Base-by-base conservation (phyloP, 140 eudicot species). In the Anethum foeniculum region DNA sequence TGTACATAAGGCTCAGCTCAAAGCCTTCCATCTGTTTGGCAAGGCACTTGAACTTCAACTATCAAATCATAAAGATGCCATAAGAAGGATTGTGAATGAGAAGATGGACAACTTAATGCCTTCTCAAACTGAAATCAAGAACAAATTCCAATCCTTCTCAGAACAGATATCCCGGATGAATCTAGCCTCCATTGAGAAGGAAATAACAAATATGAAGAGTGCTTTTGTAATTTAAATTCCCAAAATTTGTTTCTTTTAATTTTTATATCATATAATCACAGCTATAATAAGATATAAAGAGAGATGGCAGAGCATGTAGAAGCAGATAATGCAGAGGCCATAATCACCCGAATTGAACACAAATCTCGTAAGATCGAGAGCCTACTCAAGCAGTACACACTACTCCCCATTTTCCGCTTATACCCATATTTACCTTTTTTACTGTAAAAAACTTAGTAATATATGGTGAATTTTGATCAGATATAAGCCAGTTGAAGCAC, bases 271-370 rank as follows among this genome's bases (percentile, higher is more conserved):
- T 14, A 30, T 67, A 32, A 14, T 14, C 21, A 67, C 39, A 14
- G n/a, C n/a, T 30, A 12, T 67, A 67, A 65, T 13, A 28, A 15
- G 3, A 32, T 30, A n/a, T 67, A 67, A 10, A 78, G 38, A 58
- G 51, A 56, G 49, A 79, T 79, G 82, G 77, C 68, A 76, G 92
- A 75, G 14, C 91, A 88, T 77, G 87, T 89, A 38, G 97, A 88
- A 87, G 92, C 96, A 80, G 96, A 94, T 84, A 90, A 94, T 85
- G 96, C 96, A 60, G 98, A 94, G 85, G 97, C 96, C 71, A 92
- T 94, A 8, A 90, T 94, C 85, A 74, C 90, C 80, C 88, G 94
- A 80, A 94, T 92, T 79, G 97, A 94, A 65, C 96, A 94, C 85
- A 94, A 94, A 67, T 90, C 97, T 47, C 89, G 90, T 87, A 94